Conservation (phyloP, 1,284 basidiomycete species). For the Boletus subluridellus region DNA sequence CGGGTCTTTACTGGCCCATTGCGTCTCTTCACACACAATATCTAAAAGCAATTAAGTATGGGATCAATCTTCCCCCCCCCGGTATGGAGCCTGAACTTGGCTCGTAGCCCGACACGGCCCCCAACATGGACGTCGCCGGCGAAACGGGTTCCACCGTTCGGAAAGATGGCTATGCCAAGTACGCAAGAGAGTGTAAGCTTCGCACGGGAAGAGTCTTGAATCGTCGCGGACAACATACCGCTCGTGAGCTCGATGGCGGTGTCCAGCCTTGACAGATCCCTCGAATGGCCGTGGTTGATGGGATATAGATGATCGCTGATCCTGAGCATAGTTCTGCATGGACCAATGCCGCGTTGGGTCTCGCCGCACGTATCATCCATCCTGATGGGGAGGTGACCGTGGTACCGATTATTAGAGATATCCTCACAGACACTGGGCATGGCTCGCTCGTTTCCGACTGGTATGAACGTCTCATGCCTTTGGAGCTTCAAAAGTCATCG, state of each 20-base stretch:
- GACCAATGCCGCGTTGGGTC: conserved; percentile 80
- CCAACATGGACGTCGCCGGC: conserved; percentile 35
- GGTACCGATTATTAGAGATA: conserved; percentile 70
- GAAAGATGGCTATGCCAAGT: conserved; percentile 45
- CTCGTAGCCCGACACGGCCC: conserved; percentile 28
- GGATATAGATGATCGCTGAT: conserved; percentile 96
- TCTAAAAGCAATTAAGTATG: conserved; percentile 87
- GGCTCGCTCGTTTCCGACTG: conserved; percentile 68
- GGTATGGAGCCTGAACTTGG: conserved; percentile 40
- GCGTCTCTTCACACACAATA: conserved; percentile 90
- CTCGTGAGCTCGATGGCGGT: conserved; percentile 91
- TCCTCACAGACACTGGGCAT: conserved; percentile 79
- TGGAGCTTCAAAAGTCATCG: conserved; percentile 57
- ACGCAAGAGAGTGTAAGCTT: conserved; percentile 78
- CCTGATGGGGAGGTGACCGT: conserved; percentile 94
- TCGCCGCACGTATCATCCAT: conserved; percentile 82
- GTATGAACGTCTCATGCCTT: conserved; percentile 87
- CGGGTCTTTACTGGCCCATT: conserved; percentile 90
- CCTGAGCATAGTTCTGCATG: conserved; percentile 76
- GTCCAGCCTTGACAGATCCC: conserved; percentile 49
- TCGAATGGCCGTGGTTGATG: conserved; percentile 94
- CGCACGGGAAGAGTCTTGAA: conserved; percentile 88
- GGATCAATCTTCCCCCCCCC: conserved; percentile 78
- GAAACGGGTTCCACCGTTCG: conserved; percentile 32
- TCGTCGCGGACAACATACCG: conserved; percentile 58